Base-by-base conservation (phyloP, 2,329 filamentous ascomycete genomes). In the Claviceps sp. region DNA sequence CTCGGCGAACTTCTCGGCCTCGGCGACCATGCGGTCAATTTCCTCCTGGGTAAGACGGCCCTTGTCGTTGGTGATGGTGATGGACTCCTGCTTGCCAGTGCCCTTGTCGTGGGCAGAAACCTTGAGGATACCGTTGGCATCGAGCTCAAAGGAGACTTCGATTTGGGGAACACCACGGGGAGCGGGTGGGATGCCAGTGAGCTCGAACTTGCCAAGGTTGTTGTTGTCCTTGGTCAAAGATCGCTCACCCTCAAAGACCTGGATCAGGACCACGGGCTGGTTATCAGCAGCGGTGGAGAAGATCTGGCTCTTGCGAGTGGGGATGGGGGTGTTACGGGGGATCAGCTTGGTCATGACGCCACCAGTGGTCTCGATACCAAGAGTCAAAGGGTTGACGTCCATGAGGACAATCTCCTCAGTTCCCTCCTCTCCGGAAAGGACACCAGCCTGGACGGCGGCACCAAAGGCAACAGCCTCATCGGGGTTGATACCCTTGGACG, bases 1-100 rank as follows among this genome's bases (percentile, higher is more conserved):
- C 72, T 98, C 93, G 67, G 93, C 93, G 70, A 90, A 97, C 76
- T 96, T 88, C 82, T 97, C 93, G 56, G 93, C 93, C 75, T 98
- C 93, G 61, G 85, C 84, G 58, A 98, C 89, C 93, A 98, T 98
- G 72, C 93, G 93, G 72, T 97, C 91, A 63, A 98, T 98, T 72
- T 98, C 93, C 62, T 98, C 93, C 65, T 86, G 85, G 63, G 86
- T 89, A 50, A 98, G 85, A 70, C 93, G 91, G 61, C 93, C 93
- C 84, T 97, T 97, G 76, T 98, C 93, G 76, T 98, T 97, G 75
- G 86, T 97, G 69, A 98, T 98, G 63, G 93, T 97, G 71, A 98
- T 97, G 58, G 86, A 89, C 79, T 98, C 89, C 57, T 81, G 82
- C 81, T 97, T 96, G 72, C 93, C 93, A 64, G 91, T 96, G 68